Evolutionary conservation across 345 rosid species (phyloP).

Genomic region (Citrus mangshanensis): DNA sequence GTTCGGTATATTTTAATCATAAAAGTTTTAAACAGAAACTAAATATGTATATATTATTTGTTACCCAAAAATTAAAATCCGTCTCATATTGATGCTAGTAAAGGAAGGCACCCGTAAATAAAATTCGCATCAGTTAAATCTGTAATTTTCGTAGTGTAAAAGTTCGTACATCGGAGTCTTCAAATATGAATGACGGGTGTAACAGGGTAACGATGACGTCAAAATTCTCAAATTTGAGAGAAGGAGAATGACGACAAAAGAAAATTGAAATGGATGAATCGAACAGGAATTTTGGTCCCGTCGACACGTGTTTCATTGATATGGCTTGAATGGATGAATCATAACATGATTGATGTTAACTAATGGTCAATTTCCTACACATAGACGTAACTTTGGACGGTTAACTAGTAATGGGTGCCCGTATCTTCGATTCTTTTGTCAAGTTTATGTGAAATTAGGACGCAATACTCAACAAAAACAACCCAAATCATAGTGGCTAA

Average conservation of each 20-base stretch:
- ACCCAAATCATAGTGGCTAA: not conserved
- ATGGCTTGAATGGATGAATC: not conserved
- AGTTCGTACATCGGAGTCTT: too few relatives aligned
- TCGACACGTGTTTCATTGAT: not conserved
- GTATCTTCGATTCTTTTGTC: not conserved
- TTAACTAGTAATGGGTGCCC: conserved; percentile 14
- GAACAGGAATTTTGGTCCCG: not conserved
- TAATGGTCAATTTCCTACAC: conserved; percentile 16
- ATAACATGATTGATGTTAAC: not conserved
- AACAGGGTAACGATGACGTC: not conserved
- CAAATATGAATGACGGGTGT: too few relatives aligned
- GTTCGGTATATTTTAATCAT: too few relatives aligned
- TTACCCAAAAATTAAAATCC: too few relatives aligned
- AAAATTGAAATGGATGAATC: not conserved
- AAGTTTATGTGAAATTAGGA: not conserved
- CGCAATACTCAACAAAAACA: not conserved
- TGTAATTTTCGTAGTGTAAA: too few relatives aligned
- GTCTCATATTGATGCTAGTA: too few relatives aligned
- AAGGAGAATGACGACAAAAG: not conserved
- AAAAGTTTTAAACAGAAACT: too few relatives aligned
- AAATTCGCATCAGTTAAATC: too few relatives aligned
- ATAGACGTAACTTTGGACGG: conserved; percentile 26
- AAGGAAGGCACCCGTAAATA: too few relatives aligned
- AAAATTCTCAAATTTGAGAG: not conserved
- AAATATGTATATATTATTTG: too few relatives aligned